Percentiles rank a stretch among this genome's conserved stretches.
phyloP scores from a whole-genome alignment of 495 filamentous ascomycete genomes.

The Emericellopsis terricola region DNA sequence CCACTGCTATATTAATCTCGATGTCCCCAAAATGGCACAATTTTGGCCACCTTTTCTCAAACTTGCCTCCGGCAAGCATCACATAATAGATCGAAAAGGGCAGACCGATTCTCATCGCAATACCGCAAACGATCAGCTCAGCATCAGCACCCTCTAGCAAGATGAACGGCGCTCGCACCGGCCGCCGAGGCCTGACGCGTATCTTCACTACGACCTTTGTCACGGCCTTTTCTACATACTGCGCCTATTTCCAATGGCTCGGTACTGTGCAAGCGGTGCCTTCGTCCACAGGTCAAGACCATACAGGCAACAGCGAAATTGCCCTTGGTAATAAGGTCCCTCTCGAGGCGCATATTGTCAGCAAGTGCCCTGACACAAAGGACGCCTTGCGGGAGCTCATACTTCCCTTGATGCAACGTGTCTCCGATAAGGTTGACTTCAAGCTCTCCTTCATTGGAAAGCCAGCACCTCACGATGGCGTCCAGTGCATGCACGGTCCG shows the following conservation, averaged over 20 bases:
- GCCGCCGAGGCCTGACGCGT: neutral
- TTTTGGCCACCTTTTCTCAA: too few species aligned
- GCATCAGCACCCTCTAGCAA: neutral
- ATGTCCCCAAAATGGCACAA: too few species aligned
- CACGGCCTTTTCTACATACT: neutral
- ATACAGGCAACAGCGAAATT: neutral
- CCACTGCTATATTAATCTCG: too few species aligned
- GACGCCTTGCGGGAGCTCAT: slow-evolving; percentile 69
- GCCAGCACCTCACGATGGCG: slow-evolving; percentile 47
- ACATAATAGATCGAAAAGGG: too few species aligned
- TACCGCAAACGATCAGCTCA: too few species aligned
- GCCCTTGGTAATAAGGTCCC: slow-evolving; percentile 28
- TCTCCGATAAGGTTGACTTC: slow-evolving; percentile 77
- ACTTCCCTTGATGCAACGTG: slow-evolving; percentile 68
- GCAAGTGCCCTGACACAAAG: slow-evolving; percentile 79
- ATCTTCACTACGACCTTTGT: neutral
- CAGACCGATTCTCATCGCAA: too few species aligned
- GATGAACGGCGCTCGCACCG: neutral
- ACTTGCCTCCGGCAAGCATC: too few species aligned
- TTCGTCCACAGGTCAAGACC: neutral
- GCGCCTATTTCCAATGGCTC: neutral
- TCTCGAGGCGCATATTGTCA: slow-evolving; percentile 84
- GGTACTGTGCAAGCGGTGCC: neutral
- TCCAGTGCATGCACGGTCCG: slow-evolving; percentile 76
- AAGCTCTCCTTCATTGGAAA: slow-evolving; percentile 75